These are phyloP conservation scores for Acanthochlamys bracteata DNA, from an alignment of 106 monocot species.

Conservation along the genomic window DNA sequence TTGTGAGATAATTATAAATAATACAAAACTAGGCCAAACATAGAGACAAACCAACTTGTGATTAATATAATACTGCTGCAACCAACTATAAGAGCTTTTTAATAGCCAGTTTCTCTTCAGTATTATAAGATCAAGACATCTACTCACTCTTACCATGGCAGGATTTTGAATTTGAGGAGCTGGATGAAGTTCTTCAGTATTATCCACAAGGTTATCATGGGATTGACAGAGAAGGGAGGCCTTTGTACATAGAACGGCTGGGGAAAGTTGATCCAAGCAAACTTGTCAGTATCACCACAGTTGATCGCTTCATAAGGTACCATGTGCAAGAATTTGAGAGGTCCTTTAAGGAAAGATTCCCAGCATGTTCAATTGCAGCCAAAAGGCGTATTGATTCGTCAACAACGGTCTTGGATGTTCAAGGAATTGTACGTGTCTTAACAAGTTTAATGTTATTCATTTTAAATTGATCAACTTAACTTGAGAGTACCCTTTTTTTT, in stretches of 20 bases:
- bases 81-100: too few relatives aligned
- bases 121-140: too few relatives aligned
- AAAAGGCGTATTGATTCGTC: slow-evolving; percentile 42
- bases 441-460: background rate
- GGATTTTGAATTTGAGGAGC: slow-evolving; percentile 27
- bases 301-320: slow-evolving; percentile 51
- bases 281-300: slow-evolving; percentile 42
- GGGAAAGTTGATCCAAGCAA: slow-evolving; percentile 23
- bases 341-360: slow-evolving; percentile 40
- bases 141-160: too few relatives aligned
- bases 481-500: background rate
- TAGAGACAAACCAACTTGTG: too few relatives aligned
- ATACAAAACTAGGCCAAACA: too few relatives aligned
- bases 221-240: slow-evolving; percentile 24
- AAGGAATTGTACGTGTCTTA: slow-evolving; percentile 4
- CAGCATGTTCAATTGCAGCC: slow-evolving; percentile 58
- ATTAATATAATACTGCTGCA: too few relatives aligned
- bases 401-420: slow-evolving; percentile 60
- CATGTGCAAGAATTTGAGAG: slow-evolving; percentile 65
- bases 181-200: slow-evolving; percentile 18
- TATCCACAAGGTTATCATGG: slow-evolving; percentile 33
- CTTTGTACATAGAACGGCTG: slow-evolving; percentile 22
- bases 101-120: too few relatives aligned
- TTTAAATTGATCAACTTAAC: background rate
- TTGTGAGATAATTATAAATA: too few relatives aligned